phyloP scores from a whole-genome alignment of 305 asterid genomes.

The Solanum hybrid region DNA sequence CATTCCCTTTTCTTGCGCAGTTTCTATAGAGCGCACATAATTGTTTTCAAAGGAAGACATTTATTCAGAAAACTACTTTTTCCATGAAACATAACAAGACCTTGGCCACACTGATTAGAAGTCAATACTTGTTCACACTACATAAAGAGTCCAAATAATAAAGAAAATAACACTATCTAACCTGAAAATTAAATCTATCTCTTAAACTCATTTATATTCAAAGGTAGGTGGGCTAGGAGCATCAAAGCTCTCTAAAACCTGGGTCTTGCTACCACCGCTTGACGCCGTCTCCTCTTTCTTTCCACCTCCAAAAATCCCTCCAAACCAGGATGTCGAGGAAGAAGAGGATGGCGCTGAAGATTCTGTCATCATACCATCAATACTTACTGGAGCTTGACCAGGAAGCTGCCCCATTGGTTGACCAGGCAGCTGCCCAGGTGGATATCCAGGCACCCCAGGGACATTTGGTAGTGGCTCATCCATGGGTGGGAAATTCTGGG shows the following conservation, averaged over 20 bases:
- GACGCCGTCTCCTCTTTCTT: neutral
- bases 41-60: neutral
- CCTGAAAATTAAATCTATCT: neutral
- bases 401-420: neutral
- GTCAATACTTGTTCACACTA: neutral
- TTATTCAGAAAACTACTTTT: neutral
- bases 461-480: neutral
- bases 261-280: neutral
- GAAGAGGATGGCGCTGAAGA: neutral
- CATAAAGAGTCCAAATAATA: neutral
- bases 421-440: neutral
- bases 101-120: neutral
- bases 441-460: neutral
- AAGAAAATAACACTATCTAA: neutral
- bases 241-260: neutral
- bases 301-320: neutral
- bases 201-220: neutral
- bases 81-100: neutral
- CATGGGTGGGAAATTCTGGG: neutral
- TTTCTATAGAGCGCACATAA: neutral
- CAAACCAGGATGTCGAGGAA: neutral
- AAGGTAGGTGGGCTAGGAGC: neutral
- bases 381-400: neutral
- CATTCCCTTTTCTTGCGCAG: neutral
- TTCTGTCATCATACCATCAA: neutral